Percentiles rank a stretch among this genome's conserved stretches.
phyloP scores from a whole-genome alignment of 495 filamentous ascomycete genomes.

The Neurospora sp. region DNA sequence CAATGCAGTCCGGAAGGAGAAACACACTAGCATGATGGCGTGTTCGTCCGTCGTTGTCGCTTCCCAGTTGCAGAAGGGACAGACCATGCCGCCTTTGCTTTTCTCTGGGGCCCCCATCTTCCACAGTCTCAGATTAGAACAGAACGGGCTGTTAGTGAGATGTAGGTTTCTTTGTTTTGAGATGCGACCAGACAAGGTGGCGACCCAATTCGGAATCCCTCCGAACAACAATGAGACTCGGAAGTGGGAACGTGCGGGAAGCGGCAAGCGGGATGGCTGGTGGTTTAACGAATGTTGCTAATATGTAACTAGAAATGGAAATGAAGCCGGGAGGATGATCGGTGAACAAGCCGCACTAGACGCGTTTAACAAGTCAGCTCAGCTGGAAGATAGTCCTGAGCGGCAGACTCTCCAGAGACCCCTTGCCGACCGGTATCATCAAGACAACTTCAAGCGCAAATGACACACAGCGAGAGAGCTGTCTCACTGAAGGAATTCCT shows the following conservation, averaged over 20 bases:
- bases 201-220: neutral
- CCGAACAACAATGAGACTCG: neutral
- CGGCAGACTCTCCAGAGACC: neutral
- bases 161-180: neutral
- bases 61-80: conserved; percentile 24
- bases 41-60: conserved; percentile 13
- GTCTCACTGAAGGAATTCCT: neutral
- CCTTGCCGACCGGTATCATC: neutral
- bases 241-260: neutral
- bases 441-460: neutral
- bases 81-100: conserved; percentile 5
- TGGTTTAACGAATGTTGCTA: neutral
- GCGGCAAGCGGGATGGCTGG: neutral
- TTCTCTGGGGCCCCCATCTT: neutral
- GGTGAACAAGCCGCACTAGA: neutral
- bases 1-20: neutral
- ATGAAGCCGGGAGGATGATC: neutral
- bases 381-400: neutral
- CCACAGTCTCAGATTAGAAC: neutral
- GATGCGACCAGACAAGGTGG: neutral
- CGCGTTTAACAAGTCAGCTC: neutral
- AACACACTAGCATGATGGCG: conserved; percentile 21
- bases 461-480: neutral
- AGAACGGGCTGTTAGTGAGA: neutral
- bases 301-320: neutral